Conservation (phyloP, 768 basidiomycete genomes). For the Auricularia cornea region DNA sequence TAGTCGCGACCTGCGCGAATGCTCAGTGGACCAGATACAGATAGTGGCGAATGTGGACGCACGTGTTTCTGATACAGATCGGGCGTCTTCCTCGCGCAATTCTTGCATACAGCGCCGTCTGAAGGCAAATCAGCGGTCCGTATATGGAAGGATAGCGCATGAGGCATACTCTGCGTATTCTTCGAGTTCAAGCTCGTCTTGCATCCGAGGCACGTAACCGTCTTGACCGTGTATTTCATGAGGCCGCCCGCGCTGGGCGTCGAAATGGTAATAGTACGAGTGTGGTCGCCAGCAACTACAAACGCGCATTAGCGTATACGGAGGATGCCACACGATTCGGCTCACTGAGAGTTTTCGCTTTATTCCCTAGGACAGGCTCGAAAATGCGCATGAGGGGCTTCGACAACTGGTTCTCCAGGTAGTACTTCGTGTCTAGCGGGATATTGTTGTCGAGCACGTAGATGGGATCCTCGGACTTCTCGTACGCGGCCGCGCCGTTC, state of each 20-base stretch:
- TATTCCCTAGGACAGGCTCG: conserved; percentile 93
- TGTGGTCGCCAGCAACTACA: conserved; percentile 91
- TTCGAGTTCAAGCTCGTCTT: conserved; percentile 76
- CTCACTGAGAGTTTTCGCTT: conserved; percentile 74
- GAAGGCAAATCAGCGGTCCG: not conserved
- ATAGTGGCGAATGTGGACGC: conserved; percentile 11
- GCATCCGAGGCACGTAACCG: conserved; percentile 89
- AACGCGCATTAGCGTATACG: conserved; percentile 1
- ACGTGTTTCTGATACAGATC: conserved; percentile 94
- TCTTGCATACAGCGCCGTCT: conserved; percentile 93
- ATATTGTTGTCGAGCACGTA: conserved; percentile 97
- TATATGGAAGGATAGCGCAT: not conserved
- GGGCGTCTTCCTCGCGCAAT: conserved; percentile 76
- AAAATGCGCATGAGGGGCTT: conserved; percentile 97
- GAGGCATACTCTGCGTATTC: conserved; percentile 60
- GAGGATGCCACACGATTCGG: no score
- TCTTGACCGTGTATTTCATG: conserved; percentile 99
- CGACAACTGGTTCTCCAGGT: conserved; percentile 94
- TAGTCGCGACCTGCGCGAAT: conserved; percentile 32
- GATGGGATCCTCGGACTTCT: conserved; percentile 96
- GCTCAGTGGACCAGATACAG: not conserved
- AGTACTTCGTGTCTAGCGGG: conserved; percentile 96
- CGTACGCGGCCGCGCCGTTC: conserved; percentile 95
- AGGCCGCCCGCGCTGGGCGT: conserved; percentile 89
- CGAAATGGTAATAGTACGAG: conserved; percentile 89